Evolutionary conservation across 768 basidiomycete species (phyloP).

Genomic region (Lyophyllum decastes): DNA sequence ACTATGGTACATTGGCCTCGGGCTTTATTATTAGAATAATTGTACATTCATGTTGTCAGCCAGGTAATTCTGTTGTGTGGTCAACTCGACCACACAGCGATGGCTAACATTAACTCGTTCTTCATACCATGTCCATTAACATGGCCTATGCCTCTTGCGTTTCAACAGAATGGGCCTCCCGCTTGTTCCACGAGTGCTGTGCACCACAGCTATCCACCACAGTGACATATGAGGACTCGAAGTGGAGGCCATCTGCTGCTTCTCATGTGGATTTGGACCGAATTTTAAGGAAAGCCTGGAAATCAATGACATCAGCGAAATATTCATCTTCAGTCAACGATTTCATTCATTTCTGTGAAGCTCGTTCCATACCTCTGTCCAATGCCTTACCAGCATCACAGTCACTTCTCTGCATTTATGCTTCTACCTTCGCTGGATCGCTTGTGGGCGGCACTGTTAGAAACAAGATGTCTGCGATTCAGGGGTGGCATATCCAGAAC

Average conservation of each 20-base stretch:
- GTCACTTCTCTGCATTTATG: conserved; percentile 28
- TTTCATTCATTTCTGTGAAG: conserved; percentile 15
- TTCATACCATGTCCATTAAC: too few relatives aligned
- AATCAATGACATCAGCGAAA: conserved; percentile 7
- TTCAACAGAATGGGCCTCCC: too few relatives aligned
- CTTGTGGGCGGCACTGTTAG: conserved; percentile 18
- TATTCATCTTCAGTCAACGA: conserved; percentile 6
- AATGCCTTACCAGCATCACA: conserved; percentile 24
- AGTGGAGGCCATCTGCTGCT: too few relatives aligned
- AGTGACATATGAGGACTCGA: too few relatives aligned
- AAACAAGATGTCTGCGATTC: conserved; percentile 26
- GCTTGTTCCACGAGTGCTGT: too few relatives aligned
- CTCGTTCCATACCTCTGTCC: conserved; percentile 5
- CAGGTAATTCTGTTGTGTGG: too few relatives aligned
- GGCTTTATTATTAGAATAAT: too few relatives aligned
- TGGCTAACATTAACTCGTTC: too few relatives aligned
- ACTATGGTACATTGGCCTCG: too few relatives aligned
- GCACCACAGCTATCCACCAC: not conserved
- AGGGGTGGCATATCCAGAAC: conserved; percentile 34
- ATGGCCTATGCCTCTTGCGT: too few relatives aligned
- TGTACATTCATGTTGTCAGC: too few relatives aligned
- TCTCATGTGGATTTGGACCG: not conserved
- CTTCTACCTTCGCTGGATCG: conserved; percentile 21
- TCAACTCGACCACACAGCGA: too few relatives aligned
- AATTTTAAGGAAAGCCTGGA: not conserved